A percentile compares a stretch with the other conserved stretches of the same genome.
Evolutionary conservation across 1,284 basidiomycete genomes (phyloP).

Genomic region (Athelia psychrophila): DNA sequence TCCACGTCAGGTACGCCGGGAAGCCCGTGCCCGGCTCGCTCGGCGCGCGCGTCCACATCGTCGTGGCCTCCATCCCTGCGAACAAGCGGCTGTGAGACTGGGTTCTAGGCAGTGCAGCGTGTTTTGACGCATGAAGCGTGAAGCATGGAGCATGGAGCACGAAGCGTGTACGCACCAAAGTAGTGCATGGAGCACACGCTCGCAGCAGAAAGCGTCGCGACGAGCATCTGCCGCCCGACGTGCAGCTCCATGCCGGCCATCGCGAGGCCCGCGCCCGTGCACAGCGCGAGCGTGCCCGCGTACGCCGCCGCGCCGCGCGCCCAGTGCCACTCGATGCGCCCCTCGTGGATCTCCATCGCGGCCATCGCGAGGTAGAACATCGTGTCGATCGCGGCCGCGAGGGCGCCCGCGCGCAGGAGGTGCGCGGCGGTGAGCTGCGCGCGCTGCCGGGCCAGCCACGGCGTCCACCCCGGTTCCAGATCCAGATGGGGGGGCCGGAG

Average conservation of each 20-base stretch:
- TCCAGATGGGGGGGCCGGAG: too few species aligned
- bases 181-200: conserved; percentile 29
- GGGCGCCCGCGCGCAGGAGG: conserved; percentile 20
- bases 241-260: conserved; percentile 29
- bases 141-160: neutral
- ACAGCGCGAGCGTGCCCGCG: conserved; percentile 22
- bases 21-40: conserved; percentile 19
- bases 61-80: conserved; percentile 28
- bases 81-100: neutral
- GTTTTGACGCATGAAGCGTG: too few species aligned
- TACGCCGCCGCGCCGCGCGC: conserved; percentile 21
- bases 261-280: conserved; percentile 22
- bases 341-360: conserved; percentile 26
- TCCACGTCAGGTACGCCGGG: conserved; percentile 22
- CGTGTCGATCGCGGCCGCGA: conserved; percentile 25
- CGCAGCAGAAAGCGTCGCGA: conserved; percentile 23
- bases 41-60: conserved; percentile 21
- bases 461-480: too few species aligned
- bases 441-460: too few species aligned
- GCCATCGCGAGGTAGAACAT: conserved; percentile 31
- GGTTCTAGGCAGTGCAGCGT: neutral
- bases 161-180: conserved; percentile 15
- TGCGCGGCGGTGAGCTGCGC: conserved; percentile 13
- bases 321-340: conserved; percentile 22
- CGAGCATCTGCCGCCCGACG: conserved; percentile 23